These are phyloP conservation scores for Mycena capillaripes DNA, from an alignment of 768 basidiomycete genomes.

Conservation along the genomic window DNA sequence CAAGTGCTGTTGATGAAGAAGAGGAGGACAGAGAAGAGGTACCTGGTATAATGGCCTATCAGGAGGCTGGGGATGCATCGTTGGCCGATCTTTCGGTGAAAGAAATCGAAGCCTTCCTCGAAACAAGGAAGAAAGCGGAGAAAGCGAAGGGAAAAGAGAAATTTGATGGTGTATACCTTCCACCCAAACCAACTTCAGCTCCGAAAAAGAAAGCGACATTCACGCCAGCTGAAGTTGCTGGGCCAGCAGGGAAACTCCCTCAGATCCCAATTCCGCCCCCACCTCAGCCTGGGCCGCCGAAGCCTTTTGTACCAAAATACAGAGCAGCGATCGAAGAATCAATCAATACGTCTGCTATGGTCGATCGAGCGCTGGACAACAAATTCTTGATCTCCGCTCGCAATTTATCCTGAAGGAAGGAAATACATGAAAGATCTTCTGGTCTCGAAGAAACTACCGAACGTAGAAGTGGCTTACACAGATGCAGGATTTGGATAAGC, in stretches of 20 bases:
- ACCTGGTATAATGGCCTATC: not conserved
- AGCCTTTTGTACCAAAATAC: not conserved
- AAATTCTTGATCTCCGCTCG: not conserved
- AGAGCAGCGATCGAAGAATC: not conserved
- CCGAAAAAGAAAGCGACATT: not conserved
- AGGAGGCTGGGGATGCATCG: not conserved
- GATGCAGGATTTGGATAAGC: not conserved
- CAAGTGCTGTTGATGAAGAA: not conserved
- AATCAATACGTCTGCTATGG: not conserved
- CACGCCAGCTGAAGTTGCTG: not conserved
- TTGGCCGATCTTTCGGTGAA: not conserved
- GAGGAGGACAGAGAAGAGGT: not conserved
- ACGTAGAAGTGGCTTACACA: not conserved
- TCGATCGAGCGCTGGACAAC: not conserved
- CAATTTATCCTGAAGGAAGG: not conserved
- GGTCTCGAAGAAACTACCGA: not conserved
- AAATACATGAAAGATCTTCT: not conserved
- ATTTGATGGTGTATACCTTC: not conserved
- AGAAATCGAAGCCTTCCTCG: not conserved
- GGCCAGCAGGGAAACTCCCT: not conserved
- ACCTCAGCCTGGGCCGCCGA: not conserved
- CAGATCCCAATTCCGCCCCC: not conserved
- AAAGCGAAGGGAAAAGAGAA: not conserved
- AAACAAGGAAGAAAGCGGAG: not conserved
- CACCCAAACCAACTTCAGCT: not conserved